Base-by-base conservation (phyloP, 768 basidiomycete species). In the Tricholoma sp. region DNA sequence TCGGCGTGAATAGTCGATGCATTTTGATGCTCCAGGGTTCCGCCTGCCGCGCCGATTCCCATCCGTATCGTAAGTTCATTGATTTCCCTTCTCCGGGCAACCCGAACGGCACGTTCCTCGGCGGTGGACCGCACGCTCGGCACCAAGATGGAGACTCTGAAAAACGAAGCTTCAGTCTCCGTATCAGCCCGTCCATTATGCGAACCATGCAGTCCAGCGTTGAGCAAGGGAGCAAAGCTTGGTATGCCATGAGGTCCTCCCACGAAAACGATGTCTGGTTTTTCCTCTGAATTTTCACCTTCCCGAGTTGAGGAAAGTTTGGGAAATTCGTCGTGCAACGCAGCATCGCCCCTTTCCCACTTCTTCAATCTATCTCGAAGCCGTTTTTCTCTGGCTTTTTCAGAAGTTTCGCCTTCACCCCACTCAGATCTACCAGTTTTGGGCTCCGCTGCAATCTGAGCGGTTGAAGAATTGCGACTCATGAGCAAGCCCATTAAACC, bases 1-100 rank as follows among this genome's bases (percentile, higher is more conserved):
- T 51, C 57, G 10, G 54, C 27, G 32, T 59, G 58, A 39, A 59
- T 59, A n/a, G 64, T 58, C 21, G 61, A 61, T 9, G 74, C 76
- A 57, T 72, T 66, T 31, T 70, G 66, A 24, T 67, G 61, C 46
- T 83, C 84, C 5, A 91, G 65, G 6, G 74, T 64, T 10, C 91
- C 92, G 9, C 91, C 91, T 6, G 91, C 78, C 0, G 81, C 80
- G 32, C 87, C 88, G 35, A 92, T 77, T 5, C 83, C 91, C 84
- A 91, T 90, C n/a, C 89, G 82, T 78, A 91, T 87, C 0, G 82
- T 85, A 46, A 94, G 72, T 64, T 90, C 86, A 67, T 94, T 94
- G 55, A 91, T 82, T 62, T 92, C 86, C 56, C 83, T 76, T 57
- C 91, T 76, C 34, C 91, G 75, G 3, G 74, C 71, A 58, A 86